A percentile compares a stretch with the other conserved stretches of the same genome.
Evolutionary conservation across 305 asterid genomes (phyloP).

Genomic region (Galium porrigens): DNA sequence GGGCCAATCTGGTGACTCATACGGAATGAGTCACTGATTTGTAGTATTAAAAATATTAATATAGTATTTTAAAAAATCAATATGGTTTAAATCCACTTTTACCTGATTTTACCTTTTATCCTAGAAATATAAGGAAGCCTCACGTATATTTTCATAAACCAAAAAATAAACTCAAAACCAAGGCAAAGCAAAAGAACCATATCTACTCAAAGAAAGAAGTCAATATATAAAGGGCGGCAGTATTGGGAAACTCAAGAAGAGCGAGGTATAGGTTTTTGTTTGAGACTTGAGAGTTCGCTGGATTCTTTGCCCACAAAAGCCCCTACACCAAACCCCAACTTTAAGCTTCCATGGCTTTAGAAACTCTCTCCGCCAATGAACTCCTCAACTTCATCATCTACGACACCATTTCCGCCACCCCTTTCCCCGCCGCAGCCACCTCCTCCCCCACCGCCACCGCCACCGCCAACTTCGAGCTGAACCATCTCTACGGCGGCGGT

Average conservation of each 20-base stretch:
- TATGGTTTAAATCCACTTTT: background rate
- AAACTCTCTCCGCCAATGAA: slow-evolving; percentile 61
- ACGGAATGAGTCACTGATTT: no score
- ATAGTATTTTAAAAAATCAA: no score
- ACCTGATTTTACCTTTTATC: background rate
- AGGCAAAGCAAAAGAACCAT: background rate
- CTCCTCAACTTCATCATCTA: slow-evolving; percentile 61
- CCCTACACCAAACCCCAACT: background rate
- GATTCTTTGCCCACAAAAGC: slow-evolving; percentile 12
- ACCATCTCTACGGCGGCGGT: background rate
- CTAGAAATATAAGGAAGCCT: background rate
- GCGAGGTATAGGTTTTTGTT: slow-evolving; percentile 1
- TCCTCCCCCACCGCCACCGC: slow-evolving; percentile 20
- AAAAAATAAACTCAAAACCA: background rate
- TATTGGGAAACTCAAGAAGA: slow-evolving; percentile 14
- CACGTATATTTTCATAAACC: background rate
- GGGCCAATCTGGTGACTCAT: no score
- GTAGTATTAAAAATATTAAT: no score
- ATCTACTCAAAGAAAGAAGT: slow-evolving; percentile 6
- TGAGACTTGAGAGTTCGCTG: background rate
- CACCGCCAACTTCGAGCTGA: slow-evolving; percentile 1
- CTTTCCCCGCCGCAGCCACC: slow-evolving; percentile 26
- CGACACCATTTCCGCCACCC: slow-evolving; percentile 34
- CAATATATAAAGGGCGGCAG: background rate
- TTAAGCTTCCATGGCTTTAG: slow-evolving; percentile 41